Base-by-base conservation (phyloP, 345 rosid species). In the Camelina neglecta region DNA sequence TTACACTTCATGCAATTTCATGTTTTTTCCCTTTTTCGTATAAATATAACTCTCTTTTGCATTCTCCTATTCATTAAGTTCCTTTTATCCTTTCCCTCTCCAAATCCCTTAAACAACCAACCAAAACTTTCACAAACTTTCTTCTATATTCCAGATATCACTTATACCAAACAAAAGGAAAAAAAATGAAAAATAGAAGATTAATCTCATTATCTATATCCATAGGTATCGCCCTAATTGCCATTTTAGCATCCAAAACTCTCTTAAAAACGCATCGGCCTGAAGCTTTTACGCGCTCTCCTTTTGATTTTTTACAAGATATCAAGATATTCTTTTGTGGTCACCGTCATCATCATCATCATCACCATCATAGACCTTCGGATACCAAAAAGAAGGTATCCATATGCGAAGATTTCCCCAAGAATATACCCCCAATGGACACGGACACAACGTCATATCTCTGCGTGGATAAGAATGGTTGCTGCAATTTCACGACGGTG, bases 401-500 rank as follows among this genome's bases (percentile, higher is more conserved):
- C 9, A 66, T 90, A 26, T 94, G 97, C 9, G 95, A 94, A 7
- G 88, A 89, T 55, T 94, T 92, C 18, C 93, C 95, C 0, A 71
- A 82, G 0, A 71, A 86, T 57, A 72, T 88, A 31, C 89, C 91
- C 3, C 96, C 98, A 51, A 84, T 86, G 0, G 97, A 89, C 70
- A 92, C 92, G 6, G 73, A 86, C 81, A 85, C 88, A 15, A 83
- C 90, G n/a, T 49, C 86, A 0, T 84, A 79, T 44, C 42, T 92
- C 7, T 92, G 98, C 23, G 97, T 94, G 1, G 97, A 94, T 64
- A 73, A 74, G 49, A 89, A 90, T 0, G 97, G 97, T 0, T 90
- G 97, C 21, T 94, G 98, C 54, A 92, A 92, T 65, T 94, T 92
- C 83, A 92, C 95, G 2, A 83, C 90, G 3, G 87, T 94, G 66